phyloP scores from a whole-genome alignment of 2,329 filamentous ascomycete genomes.

The Beauveria varroae region DNA sequence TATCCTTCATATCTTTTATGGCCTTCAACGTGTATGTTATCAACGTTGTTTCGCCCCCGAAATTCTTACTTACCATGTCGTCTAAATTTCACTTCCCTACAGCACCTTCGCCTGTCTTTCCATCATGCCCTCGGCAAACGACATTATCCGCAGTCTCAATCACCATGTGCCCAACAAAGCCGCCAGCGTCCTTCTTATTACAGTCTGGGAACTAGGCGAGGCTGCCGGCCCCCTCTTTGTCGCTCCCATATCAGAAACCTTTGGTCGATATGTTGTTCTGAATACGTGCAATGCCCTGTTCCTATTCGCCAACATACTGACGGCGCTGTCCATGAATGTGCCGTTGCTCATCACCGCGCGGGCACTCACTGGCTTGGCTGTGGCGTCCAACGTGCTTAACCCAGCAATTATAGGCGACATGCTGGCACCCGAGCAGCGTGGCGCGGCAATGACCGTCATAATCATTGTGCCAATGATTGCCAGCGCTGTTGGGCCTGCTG shows the following conservation, averaged over 20 bases:
- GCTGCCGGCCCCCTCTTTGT: constrained; percentile 52
- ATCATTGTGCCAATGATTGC: constrained; percentile 52
- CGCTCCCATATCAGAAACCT: constrained; percentile 54
- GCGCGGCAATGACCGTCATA: constrained; percentile 49
- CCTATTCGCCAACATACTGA: constrained; percentile 38
- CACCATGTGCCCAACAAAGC: constrained; percentile 33
- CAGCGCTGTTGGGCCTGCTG: constrained; percentile 48
- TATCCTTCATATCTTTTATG: not conserved
- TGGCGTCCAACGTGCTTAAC: constrained; percentile 55
- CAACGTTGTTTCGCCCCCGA: too few relatives aligned
- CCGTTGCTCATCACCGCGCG: constrained; percentile 44
- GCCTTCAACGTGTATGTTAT: not conserved
- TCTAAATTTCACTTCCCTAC: not conserved
- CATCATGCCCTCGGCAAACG: constrained; percentile 44
- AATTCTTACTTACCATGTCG: too few relatives aligned
- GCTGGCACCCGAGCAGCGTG: constrained; percentile 48
- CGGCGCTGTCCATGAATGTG: constrained; percentile 37
- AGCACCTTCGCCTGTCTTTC: constrained; percentile 52
- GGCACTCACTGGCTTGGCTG: constrained; percentile 52
- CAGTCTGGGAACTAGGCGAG: constrained; percentile 62
- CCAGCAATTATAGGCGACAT: constrained; percentile 60
- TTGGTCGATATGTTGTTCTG: constrained; percentile 48
- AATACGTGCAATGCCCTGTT: constrained; percentile 45
- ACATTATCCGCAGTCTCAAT: constrained; percentile 41
- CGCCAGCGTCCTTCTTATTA: constrained; percentile 54